Conservation (phyloP, 1,284 basidiomycete genomes). For the Macrocystidia cucumis region DNA sequence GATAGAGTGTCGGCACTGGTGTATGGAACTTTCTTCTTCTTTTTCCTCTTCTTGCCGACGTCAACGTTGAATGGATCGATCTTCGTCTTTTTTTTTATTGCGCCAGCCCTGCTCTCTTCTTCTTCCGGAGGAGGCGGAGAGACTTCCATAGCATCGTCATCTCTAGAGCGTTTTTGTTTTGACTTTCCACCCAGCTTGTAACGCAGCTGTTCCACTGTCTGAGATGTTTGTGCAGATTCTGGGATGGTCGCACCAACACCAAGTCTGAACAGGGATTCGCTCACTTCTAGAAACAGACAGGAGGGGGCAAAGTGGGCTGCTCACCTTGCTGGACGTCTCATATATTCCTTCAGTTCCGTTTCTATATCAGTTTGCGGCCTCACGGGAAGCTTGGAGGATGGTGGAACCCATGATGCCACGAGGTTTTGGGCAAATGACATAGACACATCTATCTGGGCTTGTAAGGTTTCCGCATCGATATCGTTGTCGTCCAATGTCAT, state of each 20-base stretch:
- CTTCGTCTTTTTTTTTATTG: slow-evolving; percentile 48
- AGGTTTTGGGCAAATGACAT: slow-evolving; percentile 66
- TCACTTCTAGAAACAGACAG: slow-evolving; percentile 3
- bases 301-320: slow-evolving; percentile 1
- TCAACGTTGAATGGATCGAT: slow-evolving; percentile 44
- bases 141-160: slow-evolving; percentile 24
- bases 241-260: slow-evolving; percentile 63
- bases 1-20: not conserved
- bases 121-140: no score
- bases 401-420: slow-evolving; percentile 66
- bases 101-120: slow-evolving; percentile 47
- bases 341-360: slow-evolving; percentile 53
- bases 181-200: slow-evolving; percentile 44
- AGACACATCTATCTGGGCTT: slow-evolving; percentile 72
- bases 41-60: slow-evolving; percentile 25
- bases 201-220: slow-evolving; percentile 47
- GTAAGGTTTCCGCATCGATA: slow-evolving; percentile 55
- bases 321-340: slow-evolving; percentile 64
- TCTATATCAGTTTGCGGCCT: slow-evolving; percentile 32
- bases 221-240: slow-evolving; percentile 29
- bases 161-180: slow-evolving; percentile 39
- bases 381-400: slow-evolving; percentile 26
- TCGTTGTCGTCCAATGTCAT: slow-evolving; percentile 31
- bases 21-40: slow-evolving; percentile 7
- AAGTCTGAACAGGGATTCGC: slow-evolving; percentile 49